Evolutionary conservation across 495 filamentous ascomycete genomes (phyloP), one percentile per base, ranked within the genome.

Genomic region (Neurospora sp.): DNA sequence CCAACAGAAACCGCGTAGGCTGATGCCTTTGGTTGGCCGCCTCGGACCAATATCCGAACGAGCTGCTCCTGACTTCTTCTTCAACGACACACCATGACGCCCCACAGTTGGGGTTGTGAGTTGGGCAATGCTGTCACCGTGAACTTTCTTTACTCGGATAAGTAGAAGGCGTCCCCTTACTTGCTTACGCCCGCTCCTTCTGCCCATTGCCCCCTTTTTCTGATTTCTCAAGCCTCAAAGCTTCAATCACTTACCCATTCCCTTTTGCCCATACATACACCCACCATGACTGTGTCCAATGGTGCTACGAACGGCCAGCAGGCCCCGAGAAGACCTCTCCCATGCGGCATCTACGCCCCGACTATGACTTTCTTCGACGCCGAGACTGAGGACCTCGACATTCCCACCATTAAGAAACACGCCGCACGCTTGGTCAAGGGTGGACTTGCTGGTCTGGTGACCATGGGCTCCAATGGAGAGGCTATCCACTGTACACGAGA

Each of bases 351-450:
- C 79, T 96, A 96, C 81, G 91, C 92, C 73, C 94, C 94, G 22
- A 95, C 92, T 39, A 93, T 94, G 89, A 96, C 93, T 74, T 96
- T 97, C 83, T 96, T 97, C 84, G 86, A 94, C 78, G 86, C 90
- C 16, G 84, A 88, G 40, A 94, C 91, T 65, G 93, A 97, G 81
- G 91, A 96, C 20, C 87, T 97, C 77, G 93, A 97, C 77, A 87
- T 93, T 75, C 86, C 90, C 6, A 87, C 90, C 72, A 91, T 95
- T 83, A 92, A 91, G 79, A 89, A 86, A 69, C 93, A 96, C 77
- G 91, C 91, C 39, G 89, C 92, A 69, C 92, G 93, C 53, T 88
- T 96, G n/a, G 93, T 91, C 31, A 85, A 89, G 82, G 92, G 88
- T 70, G 93, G 94, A 22, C 89, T 97, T 12, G 91, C 90, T 48